A percentile compares a stretch with the other conserved stretches of the same genome.
Evolutionary conservation across 768 basidiomycete species (phyloP).

Genomic region (Austroboletus eburneus): DNA sequence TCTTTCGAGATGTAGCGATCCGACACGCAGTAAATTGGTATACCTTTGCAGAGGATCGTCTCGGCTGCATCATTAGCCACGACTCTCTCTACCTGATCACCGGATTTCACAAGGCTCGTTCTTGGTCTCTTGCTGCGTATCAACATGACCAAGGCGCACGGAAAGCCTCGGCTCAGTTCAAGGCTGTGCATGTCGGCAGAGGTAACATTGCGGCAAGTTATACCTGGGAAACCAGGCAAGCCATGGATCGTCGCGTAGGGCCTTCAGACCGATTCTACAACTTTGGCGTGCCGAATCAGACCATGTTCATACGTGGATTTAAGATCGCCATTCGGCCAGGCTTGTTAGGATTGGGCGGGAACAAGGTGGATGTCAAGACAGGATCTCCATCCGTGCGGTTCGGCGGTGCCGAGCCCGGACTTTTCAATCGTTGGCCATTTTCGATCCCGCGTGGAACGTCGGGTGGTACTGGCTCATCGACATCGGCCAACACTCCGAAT

Average conservation of each 20-base stretch:
- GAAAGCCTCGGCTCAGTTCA: constrained; percentile 8
- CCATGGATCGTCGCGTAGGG: constrained; percentile 10
- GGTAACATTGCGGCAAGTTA: constrained; percentile 3
- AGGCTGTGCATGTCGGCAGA: constrained; percentile 2
- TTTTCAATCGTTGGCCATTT: no score
- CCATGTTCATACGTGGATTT: constrained; percentile 26
- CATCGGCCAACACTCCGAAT: no score
- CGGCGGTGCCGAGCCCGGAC: no score
- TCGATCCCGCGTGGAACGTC: no score
- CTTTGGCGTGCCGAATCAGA: constrained; percentile 16
- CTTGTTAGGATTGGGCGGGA: no score
- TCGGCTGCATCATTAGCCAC: background rate
- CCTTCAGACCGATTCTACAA: background rate
- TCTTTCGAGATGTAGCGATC: background rate
- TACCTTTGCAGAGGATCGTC: background rate
- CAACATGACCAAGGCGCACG: background rate
- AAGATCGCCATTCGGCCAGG: no score
- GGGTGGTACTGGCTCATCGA: no score
- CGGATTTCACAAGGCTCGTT: constrained; percentile 4
- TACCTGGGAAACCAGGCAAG: constrained; percentile 7
- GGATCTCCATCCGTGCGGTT: no score
- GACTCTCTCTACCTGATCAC: constrained; percentile 24
- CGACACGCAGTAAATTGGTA: background rate
- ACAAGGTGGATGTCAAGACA: no score
- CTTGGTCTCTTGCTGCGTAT: constrained; percentile 26